These are phyloP conservation scores for Kwoniella dejecticola DNA, from an alignment of 768 basidiomycete species.

Conservation along the genomic window DNA sequence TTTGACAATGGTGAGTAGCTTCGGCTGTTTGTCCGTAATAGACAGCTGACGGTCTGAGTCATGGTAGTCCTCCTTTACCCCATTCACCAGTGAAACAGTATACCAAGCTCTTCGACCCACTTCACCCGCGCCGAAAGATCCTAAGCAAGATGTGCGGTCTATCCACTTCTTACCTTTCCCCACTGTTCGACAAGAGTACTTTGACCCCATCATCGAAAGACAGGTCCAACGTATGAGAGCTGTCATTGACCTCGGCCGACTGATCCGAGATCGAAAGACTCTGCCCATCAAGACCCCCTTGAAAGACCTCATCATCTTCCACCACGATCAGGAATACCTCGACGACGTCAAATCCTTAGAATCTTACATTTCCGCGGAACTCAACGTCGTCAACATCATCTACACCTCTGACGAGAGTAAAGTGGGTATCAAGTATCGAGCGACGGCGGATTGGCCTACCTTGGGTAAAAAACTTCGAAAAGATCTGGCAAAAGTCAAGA, in stretches of 20 bases:
- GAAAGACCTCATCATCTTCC: conserved; percentile 90
- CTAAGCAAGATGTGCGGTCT: conserved; percentile 76
- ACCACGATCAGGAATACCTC: conserved; percentile 78
- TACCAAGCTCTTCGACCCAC: conserved; percentile 90
- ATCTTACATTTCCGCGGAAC: conserved; percentile 86
- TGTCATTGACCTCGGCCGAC: conserved; percentile 87
- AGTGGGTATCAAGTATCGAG: conserved; percentile 87
- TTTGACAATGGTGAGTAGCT: conserved; percentile 86
- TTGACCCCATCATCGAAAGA: conserved; percentile 87
- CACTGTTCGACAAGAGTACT: conserved; percentile 88
- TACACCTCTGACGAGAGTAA: conserved; percentile 84
- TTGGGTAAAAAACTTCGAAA: conserved; percentile 92
- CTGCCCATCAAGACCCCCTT: conserved; percentile 84
- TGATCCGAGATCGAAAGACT: conserved; percentile 81
- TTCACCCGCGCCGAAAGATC: conserved; percentile 60
- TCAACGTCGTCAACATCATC: conserved; percentile 87
- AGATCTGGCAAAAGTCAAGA: conserved; percentile 85
- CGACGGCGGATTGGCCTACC: conserved; percentile 91
- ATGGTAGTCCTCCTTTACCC: conserved; percentile 91
- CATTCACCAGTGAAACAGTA: conserved; percentile 94
- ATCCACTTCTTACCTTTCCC: conserved; percentile 96
- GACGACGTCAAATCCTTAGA: conserved; percentile 81
- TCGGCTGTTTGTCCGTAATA: background rate
- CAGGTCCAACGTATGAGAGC: conserved; percentile 93
- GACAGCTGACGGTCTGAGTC: background rate